Percentiles rank a stretch among this genome's conserved stretches.
phyloP scores from a whole-genome alignment of 2,329 filamentous ascomycete species.

The Colletotrichum sp. region DNA sequence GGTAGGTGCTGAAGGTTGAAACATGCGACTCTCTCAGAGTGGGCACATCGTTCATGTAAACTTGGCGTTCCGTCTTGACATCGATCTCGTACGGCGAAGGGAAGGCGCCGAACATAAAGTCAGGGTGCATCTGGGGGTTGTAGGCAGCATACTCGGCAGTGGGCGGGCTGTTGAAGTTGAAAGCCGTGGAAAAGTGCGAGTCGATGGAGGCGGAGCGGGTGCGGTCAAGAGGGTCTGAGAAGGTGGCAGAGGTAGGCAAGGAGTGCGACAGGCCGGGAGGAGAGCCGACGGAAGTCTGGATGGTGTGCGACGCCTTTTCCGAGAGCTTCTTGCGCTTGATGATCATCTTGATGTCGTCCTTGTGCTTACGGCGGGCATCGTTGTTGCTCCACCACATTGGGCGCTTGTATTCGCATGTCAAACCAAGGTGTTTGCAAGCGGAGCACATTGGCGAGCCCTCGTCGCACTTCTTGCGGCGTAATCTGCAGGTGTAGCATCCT shows the following conservation, averaged over 20 bases:
- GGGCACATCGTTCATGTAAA: constrained; percentile 90
- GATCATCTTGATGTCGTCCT: constrained; percentile 94
- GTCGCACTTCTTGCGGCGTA: constrained; percentile 73
- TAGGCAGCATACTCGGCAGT: constrained; percentile 65
- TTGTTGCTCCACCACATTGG: constrained; percentile 98
- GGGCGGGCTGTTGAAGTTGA: constrained; percentile 73
- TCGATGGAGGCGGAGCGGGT: constrained; percentile 81
- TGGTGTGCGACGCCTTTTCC: constrained; percentile 75
- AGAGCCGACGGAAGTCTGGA: constrained; percentile 65
- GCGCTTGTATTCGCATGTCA: constrained; percentile 94
- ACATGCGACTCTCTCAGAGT: constrained; percentile 85
- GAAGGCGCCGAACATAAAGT: constrained; percentile 64
- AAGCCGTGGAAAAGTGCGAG: constrained; percentile 76
- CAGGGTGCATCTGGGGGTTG: constrained; percentile 65
- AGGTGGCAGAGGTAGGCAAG: constrained; percentile 79
- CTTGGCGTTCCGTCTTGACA: constrained; percentile 93
- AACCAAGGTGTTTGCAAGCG: constrained; percentile 75
- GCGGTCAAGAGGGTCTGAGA: constrained; percentile 74
- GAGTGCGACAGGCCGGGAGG: constrained; percentile 84
- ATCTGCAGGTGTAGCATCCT: constrained; percentile 74
- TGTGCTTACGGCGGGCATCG: constrained; percentile 83
- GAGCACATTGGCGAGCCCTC: constrained; percentile 67
- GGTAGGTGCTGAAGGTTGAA: constrained; percentile 92
- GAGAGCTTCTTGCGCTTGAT: constrained; percentile 97
- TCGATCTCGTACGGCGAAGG: constrained; percentile 87